A percentile compares a stretch with the other conserved stretches of the same genome.
Conservation (phyloP, 2,329 filamentous ascomycete genomes). For the Hirsutella thompsonii region DNA sequence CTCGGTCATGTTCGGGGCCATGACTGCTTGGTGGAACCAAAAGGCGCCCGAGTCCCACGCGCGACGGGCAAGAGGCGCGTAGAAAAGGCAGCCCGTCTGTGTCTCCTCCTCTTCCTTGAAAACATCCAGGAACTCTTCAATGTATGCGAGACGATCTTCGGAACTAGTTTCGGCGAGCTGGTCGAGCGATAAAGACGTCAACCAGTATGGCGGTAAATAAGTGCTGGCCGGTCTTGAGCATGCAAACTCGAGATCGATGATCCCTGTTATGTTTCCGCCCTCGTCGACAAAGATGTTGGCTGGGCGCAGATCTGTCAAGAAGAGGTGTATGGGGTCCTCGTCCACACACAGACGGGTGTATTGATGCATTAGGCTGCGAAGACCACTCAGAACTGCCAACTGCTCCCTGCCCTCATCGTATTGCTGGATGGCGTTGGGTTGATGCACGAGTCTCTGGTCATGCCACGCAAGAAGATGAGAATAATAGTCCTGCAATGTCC, state of each 20-base stretch:
- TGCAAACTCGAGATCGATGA: constrained; percentile 19
- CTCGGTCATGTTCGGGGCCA: neutral
- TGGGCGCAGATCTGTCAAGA: constrained; percentile 20
- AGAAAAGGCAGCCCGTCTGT: neutral
- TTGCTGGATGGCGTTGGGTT: constrained; percentile 18
- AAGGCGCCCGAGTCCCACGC: neutral
- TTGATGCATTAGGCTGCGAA: constrained; percentile 13
- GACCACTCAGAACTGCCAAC: constrained; percentile 13
- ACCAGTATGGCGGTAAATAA: constrained; percentile 13
- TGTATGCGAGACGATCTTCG: neutral
- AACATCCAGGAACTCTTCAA: constrained; percentile 4
- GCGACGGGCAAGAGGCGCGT: neutral
- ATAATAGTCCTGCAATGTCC: constrained; percentile 13
- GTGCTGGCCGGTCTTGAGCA: constrained; percentile 12
- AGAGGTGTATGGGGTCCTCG: constrained; percentile 16
- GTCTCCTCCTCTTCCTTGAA: constrained; percentile 6
- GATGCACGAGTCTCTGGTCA: constrained; percentile 17
- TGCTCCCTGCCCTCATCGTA: constrained; percentile 14
- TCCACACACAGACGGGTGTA: constrained; percentile 10
- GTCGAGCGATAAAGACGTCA: constrained; percentile 8
- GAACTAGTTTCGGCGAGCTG: neutral
- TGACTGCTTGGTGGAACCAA: neutral
- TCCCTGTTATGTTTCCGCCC: constrained; percentile 15
- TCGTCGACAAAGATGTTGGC: constrained; percentile 22
- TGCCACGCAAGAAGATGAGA: constrained; percentile 19